Conservation (phyloP, 139 green algal species). For the Spirogloea muscicola region DNA sequence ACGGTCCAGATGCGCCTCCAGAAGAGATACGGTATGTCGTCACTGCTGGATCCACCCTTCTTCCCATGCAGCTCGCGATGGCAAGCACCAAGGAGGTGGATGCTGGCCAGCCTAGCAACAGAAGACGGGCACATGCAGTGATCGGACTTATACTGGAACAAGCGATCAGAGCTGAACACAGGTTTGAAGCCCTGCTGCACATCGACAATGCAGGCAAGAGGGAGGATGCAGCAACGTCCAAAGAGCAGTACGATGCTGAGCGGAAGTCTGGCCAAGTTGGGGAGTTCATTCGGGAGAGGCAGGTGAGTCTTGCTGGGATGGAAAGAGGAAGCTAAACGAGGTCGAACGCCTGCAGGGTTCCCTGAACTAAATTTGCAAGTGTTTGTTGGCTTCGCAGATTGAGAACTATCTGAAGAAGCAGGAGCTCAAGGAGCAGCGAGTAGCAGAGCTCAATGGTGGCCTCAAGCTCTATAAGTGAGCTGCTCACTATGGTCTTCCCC, state of each 20-base stretch:
- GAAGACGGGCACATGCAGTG: no score
- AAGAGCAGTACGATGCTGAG: slow-evolving; percentile 56
- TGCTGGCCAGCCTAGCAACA: no score
- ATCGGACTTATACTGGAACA: no score
- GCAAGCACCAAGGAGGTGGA: no score
- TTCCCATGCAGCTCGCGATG: no score
- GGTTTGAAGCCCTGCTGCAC: no score
- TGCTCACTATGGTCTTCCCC: no score
- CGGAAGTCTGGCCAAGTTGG: slow-evolving; percentile 90
- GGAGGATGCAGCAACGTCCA: slow-evolving; percentile 58
- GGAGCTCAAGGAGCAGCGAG: slow-evolving; percentile 73
- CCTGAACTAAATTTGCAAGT: no score
- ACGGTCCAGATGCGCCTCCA: slow-evolving; percentile 88
- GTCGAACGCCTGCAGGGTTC: no score
- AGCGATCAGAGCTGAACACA: no score
- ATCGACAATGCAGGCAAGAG: slow-evolving; percentile 49
- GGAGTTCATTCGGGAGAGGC: slow-evolving; percentile 84
- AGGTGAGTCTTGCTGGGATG: slow-evolving; percentile 46
- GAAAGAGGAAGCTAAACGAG: no score
- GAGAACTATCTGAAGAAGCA: slow-evolving; percentile 82
- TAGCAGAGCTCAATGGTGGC: slow-evolving; percentile 49
- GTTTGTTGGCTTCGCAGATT: slow-evolving; percentile 3
- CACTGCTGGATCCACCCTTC: no score
- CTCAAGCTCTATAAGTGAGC: slow-evolving; percentile 47
- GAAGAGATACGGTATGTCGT: slow-evolving; percentile 64